A percentile compares a stretch with the other conserved stretches of the same genome.
phyloP scores from a whole-genome alignment of 2,329 filamentous ascomycete species.

The Fonsecaea multimorphosa region DNA sequence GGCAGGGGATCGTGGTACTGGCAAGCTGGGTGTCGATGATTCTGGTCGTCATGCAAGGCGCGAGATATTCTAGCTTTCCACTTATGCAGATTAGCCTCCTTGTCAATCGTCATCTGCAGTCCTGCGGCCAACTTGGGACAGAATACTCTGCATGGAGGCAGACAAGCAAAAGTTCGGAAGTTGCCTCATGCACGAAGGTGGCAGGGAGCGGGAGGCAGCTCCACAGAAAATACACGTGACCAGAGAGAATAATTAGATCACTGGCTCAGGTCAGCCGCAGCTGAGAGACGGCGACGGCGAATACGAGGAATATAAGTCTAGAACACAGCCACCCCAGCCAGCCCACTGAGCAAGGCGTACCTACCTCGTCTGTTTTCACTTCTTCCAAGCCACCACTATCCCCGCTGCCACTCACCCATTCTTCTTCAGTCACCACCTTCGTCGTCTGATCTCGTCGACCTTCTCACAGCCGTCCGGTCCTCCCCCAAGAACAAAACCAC shows the following conservation, averaged over 20 bases:
- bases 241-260: not conserved
- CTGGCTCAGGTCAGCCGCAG: conserved; percentile 16
- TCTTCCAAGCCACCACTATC: not conserved
- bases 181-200: not conserved
- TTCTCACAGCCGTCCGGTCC: not conserved
- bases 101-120: not conserved
- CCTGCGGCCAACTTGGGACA: not conserved
- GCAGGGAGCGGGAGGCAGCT: not conserved
- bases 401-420: not conserved
- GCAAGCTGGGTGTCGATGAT: no score
- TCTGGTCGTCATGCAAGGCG: not conserved
- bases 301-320: no score
- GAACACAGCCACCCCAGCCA: conserved; percentile 3
- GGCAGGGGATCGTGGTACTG: not conserved
- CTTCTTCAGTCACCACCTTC: not conserved
- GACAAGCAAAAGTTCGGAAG: not conserved
- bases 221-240: not conserved
- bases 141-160: not conserved
- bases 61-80: not conserved
- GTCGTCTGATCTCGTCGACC: not conserved
- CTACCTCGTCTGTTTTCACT: not conserved
- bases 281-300: not conserved
- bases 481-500: not conserved
- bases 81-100: not conserved
- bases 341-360: not conserved